These are phyloP conservation scores for Musa schizocarpa DNA, from an alignment of 176 grass and related monocot species.

Conservation along the genomic window DNA sequence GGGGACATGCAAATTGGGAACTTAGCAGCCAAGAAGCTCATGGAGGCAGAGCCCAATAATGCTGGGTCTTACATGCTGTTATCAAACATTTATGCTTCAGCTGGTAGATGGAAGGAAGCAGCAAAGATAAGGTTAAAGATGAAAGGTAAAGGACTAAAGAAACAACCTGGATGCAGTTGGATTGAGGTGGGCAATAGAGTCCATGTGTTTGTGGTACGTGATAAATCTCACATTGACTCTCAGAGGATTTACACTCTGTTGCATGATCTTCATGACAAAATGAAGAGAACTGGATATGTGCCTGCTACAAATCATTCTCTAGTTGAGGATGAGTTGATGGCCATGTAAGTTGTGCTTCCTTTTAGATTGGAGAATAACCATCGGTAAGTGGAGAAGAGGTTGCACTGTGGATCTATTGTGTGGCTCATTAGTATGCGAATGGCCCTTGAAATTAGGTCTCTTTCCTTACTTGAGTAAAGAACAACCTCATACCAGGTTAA, in stretches of 20 bases:
- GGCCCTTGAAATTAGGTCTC: too few species aligned
- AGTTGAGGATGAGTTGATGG: not conserved
- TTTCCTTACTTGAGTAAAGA: too few species aligned
- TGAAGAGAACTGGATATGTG: slow-evolving; percentile 36
- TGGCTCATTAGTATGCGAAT: too few species aligned
- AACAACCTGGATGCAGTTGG: slow-evolving; percentile 90
- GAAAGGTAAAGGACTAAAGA: slow-evolving; percentile 68
- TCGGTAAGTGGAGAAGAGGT: too few species aligned
- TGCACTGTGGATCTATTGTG: too few species aligned
- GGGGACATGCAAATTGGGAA: slow-evolving; percentile 51
- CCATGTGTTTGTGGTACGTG: slow-evolving; percentile 65
- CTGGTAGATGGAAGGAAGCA: slow-evolving; percentile 80
- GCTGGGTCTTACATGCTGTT: slow-evolving; percentile 64
- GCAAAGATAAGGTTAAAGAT: slow-evolving; percentile 59
- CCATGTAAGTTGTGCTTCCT: not conserved
- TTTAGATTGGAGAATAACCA: not conserved
- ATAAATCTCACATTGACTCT: slow-evolving; percentile 56
- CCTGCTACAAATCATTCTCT: not conserved
- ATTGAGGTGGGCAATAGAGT: slow-evolving; percentile 70
- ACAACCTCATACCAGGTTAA: not conserved
- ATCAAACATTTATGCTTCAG: slow-evolving; percentile 76
- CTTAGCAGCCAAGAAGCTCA: slow-evolving; percentile 48
- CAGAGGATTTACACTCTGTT: slow-evolving; percentile 35
- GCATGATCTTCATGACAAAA: slow-evolving; percentile 54
- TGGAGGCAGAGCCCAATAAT: slow-evolving; percentile 63